Conservation (phyloP, 2,329 filamentous ascomycete species). For the Fusarium hostae region DNA sequence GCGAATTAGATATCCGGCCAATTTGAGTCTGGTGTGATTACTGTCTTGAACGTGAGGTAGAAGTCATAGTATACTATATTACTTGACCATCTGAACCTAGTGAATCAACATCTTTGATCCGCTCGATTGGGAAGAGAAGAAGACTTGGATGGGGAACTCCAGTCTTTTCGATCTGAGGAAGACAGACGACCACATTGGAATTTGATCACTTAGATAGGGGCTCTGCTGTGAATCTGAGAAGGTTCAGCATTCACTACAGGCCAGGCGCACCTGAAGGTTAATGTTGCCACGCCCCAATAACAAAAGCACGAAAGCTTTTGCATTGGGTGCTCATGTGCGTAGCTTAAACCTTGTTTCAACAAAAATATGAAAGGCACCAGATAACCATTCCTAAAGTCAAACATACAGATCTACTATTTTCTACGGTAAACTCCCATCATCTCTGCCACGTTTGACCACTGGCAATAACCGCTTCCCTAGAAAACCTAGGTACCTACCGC, state of each 20-base stretch:
- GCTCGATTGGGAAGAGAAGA: not conserved
- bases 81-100: not conserved
- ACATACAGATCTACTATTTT: not conserved
- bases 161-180: not conserved
- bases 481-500: not conserved
- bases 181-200: not conserved
- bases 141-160: not conserved
- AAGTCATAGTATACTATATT: not conserved
- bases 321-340: too few relatives aligned
- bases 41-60: not conserved
- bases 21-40: conserved; percentile 8
- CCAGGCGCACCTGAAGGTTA: not conserved
- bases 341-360: not conserved
- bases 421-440: not conserved
- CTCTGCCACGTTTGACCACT: not conserved
- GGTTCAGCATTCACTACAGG: not conserved
- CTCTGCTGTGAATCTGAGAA: not conserved
- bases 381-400: not conserved
- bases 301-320: not conserved
- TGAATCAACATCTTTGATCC: not conserved
- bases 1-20: conserved; percentile 42
- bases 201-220: not conserved
- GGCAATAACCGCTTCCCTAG: not conserved
- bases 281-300: not conserved
- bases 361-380: not conserved